Evolutionary conservation across 805 yeast species (phyloP), one percentile per base, ranked within the genome.

Genomic region (Candida ulmi): DNA sequence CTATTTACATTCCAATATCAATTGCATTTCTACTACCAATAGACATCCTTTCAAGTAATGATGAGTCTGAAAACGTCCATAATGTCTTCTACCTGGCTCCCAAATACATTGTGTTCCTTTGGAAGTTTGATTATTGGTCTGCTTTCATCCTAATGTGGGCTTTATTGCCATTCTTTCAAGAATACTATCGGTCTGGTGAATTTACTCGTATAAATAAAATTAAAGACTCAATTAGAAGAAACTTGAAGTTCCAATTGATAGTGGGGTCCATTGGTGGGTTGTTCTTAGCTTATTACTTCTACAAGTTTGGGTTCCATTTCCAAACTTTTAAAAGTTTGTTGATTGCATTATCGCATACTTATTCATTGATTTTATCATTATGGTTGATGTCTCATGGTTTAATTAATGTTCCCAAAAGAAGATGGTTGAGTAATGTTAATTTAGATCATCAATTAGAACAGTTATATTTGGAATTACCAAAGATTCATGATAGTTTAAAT

Each of bases 381-480:
- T 85, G 93, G 91, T 63, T 87, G 42, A 78, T 87, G 84, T 85
- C 91, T 3, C 90, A 86, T 57, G 95, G 95, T 0, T 60, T 84
- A 36, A 73, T 84, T 15, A 70, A 72, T 33, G 66, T 85, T 2
- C 95, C 95, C 0, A 68, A 84, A 41, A 57, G 64, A 38, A 45
- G 55, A 5, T 52, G 62, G 46, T 41, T 63, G 43, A 58, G 72
- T 56, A 72, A 54, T 8, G 39, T 52, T 11, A 57, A 58, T 29
- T 54, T 72, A 17, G 47, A 50, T 4, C 51, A 55, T 16, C 61
- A 63, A 34, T 54, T 72, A 24, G 54, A 57, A 13, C 49, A 53
- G 7, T 52, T 64, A 24, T 85, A 85, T 57, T 43, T 68, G 36
- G 72, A 71, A 42, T 69, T 88, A 1, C 83, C 87, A 0, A 60